These are phyloP conservation scores for Diphasiastrum complanatum DNA, from an alignment of 83 land plant species.

Conservation along the genomic window DNA sequence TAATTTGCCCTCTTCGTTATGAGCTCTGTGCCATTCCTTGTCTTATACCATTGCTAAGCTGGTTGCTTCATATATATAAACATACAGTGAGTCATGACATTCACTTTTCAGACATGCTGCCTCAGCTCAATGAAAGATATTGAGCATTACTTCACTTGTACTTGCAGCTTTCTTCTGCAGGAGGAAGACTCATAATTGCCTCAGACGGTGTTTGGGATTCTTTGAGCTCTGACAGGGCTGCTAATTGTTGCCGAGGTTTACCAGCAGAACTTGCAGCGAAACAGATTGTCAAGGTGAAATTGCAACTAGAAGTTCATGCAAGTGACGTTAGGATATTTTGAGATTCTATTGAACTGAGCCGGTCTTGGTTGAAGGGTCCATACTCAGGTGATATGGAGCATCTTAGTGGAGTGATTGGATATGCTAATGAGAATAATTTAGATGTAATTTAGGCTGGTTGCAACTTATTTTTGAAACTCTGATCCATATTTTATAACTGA, in stretches of 20 bases:
- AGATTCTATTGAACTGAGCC: no score
- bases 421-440: no score
- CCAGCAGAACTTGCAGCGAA: constrained; percentile 93
- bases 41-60: no score
- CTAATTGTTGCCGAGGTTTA: constrained; percentile 71
- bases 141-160: neutral
- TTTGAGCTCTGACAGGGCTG: constrained; percentile 56
- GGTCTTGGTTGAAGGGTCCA: no score
- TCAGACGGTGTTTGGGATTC: constrained; percentile 99
- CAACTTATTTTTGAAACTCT: constrained; percentile 5
- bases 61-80: neutral
- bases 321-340: no score
- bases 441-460: no score
- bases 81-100: neutral
- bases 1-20: no score
- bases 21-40: no score
- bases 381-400: no score
- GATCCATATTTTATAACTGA: neutral
- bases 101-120: neutral
- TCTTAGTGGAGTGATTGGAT: no score
- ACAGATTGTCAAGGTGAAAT: constrained; percentile 76
- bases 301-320: neutral
- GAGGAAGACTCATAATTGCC: constrained; percentile 79
- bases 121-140: neutral
- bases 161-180: constrained; percentile 25